phyloP scores from a whole-genome alignment of 768 basidiomycete species.

The Cantharellus anzutake region DNA sequence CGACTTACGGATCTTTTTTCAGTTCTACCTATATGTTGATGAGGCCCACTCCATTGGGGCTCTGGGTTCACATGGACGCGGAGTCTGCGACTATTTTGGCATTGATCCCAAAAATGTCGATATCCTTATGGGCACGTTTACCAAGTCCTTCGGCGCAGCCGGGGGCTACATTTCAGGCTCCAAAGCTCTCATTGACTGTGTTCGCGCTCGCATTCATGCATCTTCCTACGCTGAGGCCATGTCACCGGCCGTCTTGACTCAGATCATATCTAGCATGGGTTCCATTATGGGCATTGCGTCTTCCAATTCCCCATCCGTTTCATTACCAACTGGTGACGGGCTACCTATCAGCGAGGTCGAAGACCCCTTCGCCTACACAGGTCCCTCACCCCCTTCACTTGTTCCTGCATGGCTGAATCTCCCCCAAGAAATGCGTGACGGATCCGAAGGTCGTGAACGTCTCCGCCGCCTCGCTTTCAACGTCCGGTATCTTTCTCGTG shows the following conservation, averaged over 20 bases:
- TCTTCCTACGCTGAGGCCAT: conserved; percentile 80
- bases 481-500: conserved; percentile 74
- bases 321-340: conserved; percentile 16
- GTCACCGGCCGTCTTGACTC: conserved; percentile 77
- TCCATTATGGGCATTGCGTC: conserved; percentile 74
- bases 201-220: conserved; percentile 66
- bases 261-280: conserved; percentile 81
- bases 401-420: conserved; percentile 69
- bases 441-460: conserved; percentile 64
- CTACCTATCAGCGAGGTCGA: neutral
- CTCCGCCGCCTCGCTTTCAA: conserved; percentile 88
- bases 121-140: conserved; percentile 97
- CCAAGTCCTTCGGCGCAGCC: conserved; percentile 82
- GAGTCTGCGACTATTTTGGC: conserved; percentile 86
- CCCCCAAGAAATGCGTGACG: conserved; percentile 52
- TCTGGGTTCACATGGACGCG: conserved; percentile 83
- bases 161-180: conserved; percentile 88
- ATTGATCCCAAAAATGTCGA: conserved; percentile 68
- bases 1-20: neutral
- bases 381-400: conserved; percentile 42
- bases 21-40: conserved; percentile 94
- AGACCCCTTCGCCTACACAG: conserved; percentile 27
- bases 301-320: conserved; percentile 19
- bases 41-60: conserved; percentile 98
- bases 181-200: conserved; percentile 58